Conservation (phyloP, 2,329 filamentous ascomycete species). For the Colletotrichum spaethianum region DNA sequence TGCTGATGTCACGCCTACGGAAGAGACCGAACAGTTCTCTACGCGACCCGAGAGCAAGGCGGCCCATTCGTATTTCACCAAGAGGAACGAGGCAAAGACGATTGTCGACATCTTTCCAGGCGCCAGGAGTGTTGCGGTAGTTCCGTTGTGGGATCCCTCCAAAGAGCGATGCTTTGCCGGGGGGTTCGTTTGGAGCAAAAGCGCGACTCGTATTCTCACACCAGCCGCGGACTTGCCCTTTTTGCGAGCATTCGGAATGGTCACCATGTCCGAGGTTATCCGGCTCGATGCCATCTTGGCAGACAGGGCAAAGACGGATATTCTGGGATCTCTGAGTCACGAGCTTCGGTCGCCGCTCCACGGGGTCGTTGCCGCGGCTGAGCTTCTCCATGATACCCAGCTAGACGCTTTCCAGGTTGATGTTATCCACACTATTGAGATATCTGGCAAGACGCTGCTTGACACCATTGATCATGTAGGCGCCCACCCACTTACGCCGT, state of each 20-base stretch:
- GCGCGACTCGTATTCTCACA: constrained; percentile 46
- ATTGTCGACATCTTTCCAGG: constrained; percentile 57
- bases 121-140: constrained; percentile 52
- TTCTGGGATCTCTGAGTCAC: constrained; percentile 70
- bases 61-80: constrained; percentile 34
- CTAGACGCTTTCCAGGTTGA: constrained; percentile 58
- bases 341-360: constrained; percentile 71
- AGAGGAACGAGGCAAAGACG: constrained; percentile 48
- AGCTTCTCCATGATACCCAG: constrained; percentile 63
- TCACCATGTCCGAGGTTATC: constrained; percentile 69
- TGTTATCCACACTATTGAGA: constrained; percentile 62
- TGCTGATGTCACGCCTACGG: constrained; percentile 27
- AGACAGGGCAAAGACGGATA: constrained; percentile 64
- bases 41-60: constrained; percentile 13
- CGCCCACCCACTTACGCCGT: not conserved
- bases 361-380: constrained; percentile 67
- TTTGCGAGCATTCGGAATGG: constrained; percentile 63
- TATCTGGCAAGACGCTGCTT: constrained; percentile 62
- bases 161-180: constrained; percentile 56
- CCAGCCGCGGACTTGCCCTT: constrained; percentile 50
- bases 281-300: constrained; percentile 55
- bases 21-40: constrained; percentile 22
- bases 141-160: constrained; percentile 54
- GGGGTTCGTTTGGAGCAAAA: constrained; percentile 56
- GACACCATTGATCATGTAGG: constrained; percentile 64